Percentiles rank a stretch among this genome's conserved stretches.
Conservation (phyloP, 306 rosid genomes). For the Arachis hypogaea region DNA sequence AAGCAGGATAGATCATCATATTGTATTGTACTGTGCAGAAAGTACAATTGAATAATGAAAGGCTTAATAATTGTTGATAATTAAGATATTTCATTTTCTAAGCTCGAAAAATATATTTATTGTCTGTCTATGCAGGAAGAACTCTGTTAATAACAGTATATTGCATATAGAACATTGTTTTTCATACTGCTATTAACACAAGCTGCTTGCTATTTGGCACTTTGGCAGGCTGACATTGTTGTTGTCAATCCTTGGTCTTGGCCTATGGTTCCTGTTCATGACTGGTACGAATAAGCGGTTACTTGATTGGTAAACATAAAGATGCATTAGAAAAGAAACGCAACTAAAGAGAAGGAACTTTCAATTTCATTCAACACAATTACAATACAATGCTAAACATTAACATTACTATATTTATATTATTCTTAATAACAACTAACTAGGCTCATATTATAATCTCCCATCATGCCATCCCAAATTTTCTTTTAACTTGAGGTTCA, state of each 20-base stretch:
- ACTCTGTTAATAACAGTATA: not conserved
- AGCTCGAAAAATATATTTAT: not conserved
- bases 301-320: constrained; percentile 1
- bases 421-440: no score
- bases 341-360: no score
- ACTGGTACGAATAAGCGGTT: constrained; percentile 53
- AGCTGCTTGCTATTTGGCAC: constrained; percentile 45
- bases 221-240: constrained; percentile 78
- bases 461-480: constrained; percentile 13
- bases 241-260: constrained; percentile 75
- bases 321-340: not conserved
- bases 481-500: constrained; percentile 33
- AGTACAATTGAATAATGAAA: constrained; percentile 8
- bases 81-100: not conserved
- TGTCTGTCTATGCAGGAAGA: no score
- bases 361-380: no score
- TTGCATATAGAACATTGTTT: not conserved
- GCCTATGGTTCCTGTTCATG: constrained; percentile 86
- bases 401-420: no score
- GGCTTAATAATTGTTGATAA: not conserved
- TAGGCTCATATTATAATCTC: not conserved
- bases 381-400: no score
- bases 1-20: not conserved
- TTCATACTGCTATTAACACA: not conserved
- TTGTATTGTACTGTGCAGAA: not conserved